phyloP scores from a whole-genome alignment of 2,329 filamentous ascomycete species.

The Penicillium sp. region DNA sequence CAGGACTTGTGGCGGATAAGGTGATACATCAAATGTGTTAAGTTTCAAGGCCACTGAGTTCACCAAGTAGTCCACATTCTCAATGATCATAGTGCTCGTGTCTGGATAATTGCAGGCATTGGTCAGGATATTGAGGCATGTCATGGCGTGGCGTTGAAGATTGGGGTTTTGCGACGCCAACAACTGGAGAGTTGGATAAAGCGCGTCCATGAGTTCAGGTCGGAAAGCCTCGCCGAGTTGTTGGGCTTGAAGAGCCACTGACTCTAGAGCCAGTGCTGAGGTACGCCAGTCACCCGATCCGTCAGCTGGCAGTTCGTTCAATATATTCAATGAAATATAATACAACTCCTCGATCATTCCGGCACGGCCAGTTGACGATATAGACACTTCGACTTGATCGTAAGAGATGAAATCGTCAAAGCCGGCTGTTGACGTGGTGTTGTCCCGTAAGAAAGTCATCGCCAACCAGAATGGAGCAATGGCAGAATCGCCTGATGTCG shows the following conservation, averaged over 20 bases:
- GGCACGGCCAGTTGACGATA: slow-evolving; percentile 25
- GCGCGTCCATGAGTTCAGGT: slow-evolving; percentile 79
- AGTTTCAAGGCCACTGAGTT: slow-evolving; percentile 86
- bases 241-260: slow-evolving; percentile 70
- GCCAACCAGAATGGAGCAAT: slow-evolving; percentile 77
- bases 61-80: slow-evolving; percentile 94
- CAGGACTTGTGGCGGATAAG: slow-evolving; percentile 83
- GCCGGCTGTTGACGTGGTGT: slow-evolving; percentile 49
- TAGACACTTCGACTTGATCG: slow-evolving; percentile 33
- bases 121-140: slow-evolving; percentile 76
- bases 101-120: slow-evolving; percentile 67
- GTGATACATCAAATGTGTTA: slow-evolving; percentile 87
- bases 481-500: slow-evolving; percentile 56
- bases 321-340: slow-evolving; percentile 39
- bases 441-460: slow-evolving; percentile 63
- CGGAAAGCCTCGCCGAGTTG: slow-evolving; percentile 66
- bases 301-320: slow-evolving; percentile 39
- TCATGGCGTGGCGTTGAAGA: slow-evolving; percentile 76
- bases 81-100: slow-evolving; percentile 75
- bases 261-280: slow-evolving; percentile 75
- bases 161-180: slow-evolving; percentile 66
- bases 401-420: slow-evolving; percentile 66
- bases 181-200: slow-evolving; percentile 89
- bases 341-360: slow-evolving; percentile 46
- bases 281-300: slow-evolving; percentile 63